Percentiles rank a stretch among this genome's conserved stretches.
Conservation (phyloP, 139 green algal species). For the Gonium pectorale region DNA sequence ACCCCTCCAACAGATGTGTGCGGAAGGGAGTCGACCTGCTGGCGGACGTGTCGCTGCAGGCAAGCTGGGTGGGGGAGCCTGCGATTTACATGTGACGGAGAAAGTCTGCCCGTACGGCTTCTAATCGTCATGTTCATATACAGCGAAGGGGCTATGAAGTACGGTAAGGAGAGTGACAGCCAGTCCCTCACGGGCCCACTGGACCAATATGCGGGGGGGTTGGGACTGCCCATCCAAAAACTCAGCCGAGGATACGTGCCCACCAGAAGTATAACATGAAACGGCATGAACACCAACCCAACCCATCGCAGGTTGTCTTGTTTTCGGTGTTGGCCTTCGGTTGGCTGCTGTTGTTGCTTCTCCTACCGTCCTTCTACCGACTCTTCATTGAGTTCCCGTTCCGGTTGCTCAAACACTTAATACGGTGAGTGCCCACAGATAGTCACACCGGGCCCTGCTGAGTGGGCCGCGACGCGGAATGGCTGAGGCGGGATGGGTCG, state of each 20-base stretch:
- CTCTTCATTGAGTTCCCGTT: constrained; percentile 44
- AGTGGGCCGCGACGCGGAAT: too few relatives aligned
- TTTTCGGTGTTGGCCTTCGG: constrained; percentile 18
- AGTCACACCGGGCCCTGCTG: too few relatives aligned
- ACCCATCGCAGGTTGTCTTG: constrained; percentile 12
- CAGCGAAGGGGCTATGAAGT: neutral
- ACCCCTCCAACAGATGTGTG: neutral
- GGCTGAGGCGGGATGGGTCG: neutral
- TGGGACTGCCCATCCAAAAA: too few relatives aligned
- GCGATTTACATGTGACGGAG: too few relatives aligned
- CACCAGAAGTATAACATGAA: neutral
- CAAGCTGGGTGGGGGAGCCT: neutral
- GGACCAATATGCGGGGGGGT: too few relatives aligned
- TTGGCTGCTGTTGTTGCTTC: constrained; percentile 38
- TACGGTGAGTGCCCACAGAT: neutral
- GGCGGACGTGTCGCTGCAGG: constrained; percentile 25
- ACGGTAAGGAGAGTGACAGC: neutral
- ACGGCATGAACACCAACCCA: neutral
- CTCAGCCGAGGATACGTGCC: too few relatives aligned
- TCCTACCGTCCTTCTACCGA: constrained; percentile 35
- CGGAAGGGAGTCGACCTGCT: constrained; percentile 1
- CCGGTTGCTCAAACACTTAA: neutral
- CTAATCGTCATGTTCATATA: neutral
- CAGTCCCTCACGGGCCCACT: neutral
- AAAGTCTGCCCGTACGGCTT: neutral